Evolutionary conservation across 2,329 filamentous ascomycete genomes (phyloP).

Genomic region (Talaromyces rugulosus): DNA sequence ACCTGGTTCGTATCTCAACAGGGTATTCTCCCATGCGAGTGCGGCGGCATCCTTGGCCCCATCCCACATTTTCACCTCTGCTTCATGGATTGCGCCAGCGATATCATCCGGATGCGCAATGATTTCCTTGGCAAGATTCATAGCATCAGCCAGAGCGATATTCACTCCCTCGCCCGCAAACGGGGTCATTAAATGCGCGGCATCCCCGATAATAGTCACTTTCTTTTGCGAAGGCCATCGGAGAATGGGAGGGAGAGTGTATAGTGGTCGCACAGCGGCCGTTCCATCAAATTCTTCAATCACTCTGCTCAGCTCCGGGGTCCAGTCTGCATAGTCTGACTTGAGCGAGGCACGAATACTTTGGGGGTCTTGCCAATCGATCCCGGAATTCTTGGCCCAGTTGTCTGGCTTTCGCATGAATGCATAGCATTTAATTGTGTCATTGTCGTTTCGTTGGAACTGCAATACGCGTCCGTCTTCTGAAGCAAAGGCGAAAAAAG

Average conservation of each 20-base stretch:
- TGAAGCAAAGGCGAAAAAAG: slow-evolving; percentile 15
- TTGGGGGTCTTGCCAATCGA: slow-evolving; percentile 2
- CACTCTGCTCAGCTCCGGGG: slow-evolving; percentile 16
- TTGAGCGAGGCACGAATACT: slow-evolving; percentile 7
- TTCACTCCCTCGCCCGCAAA: slow-evolving; percentile 26
- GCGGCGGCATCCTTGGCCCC: background rate
- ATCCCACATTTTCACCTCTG: slow-evolving; percentile 7
- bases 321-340: slow-evolving; percentile 9
- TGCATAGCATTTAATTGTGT: slow-evolving; percentile 12
- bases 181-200: slow-evolving; percentile 26
- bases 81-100: slow-evolving; percentile 6
- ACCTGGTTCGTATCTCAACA: slow-evolving; percentile 5
- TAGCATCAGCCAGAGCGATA: slow-evolving; percentile 12
- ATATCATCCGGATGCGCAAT: slow-evolving; percentile 10
- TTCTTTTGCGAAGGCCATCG: slow-evolving; percentile 19
- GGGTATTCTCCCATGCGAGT: slow-evolving; percentile 2
- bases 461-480: slow-evolving; percentile 18
- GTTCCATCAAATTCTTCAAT: slow-evolving; percentile 15
- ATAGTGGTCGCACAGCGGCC: slow-evolving; percentile 13
- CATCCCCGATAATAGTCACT: slow-evolving; percentile 24
- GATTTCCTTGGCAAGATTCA: slow-evolving; percentile 12
- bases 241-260: slow-evolving; percentile 22
- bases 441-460: slow-evolving; percentile 23
- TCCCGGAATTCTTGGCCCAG: slow-evolving; percentile 9
- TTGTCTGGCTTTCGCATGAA: slow-evolving; percentile 8